Conservation (phyloP, 192 early-diverging fungal genomes). For the Coemansia sp. region DNA sequence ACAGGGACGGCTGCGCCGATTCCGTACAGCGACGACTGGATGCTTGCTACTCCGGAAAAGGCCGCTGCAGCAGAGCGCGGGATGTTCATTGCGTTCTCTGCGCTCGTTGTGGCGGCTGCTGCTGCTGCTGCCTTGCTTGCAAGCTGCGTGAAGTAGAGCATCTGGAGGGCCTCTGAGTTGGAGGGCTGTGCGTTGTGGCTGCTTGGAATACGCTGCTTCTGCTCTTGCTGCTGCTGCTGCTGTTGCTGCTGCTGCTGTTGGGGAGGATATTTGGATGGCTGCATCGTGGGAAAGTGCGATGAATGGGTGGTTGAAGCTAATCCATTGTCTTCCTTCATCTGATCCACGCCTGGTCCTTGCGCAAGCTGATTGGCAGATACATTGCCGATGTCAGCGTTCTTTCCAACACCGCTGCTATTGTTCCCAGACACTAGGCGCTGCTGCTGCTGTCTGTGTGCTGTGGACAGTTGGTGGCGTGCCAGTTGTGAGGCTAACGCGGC, state of each 20-base stretch:
- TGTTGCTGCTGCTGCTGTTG: slow-evolving; percentile 13
- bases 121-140: slow-evolving; percentile 35
- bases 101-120: neutral
- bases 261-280: neutral
- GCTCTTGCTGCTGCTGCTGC: neutral
- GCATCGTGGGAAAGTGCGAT: slow-evolving; percentile 1
- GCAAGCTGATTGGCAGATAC: neutral
- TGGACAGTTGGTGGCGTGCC: slow-evolving; percentile 36
- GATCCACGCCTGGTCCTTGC: neutral
- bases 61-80: slow-evolving; percentile 20
- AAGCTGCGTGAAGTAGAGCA: slow-evolving; percentile 51
- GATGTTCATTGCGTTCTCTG: slow-evolving; percentile 15
- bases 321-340: neutral
- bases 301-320: neutral
- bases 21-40: slow-evolving; percentile 17
- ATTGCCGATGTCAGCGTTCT: slow-evolving; percentile 1
- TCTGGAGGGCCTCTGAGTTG: slow-evolving; percentile 43
- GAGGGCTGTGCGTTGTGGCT: neutral
- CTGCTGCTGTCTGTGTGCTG: slow-evolving; percentile 6
- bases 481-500: slow-evolving; percentile 35
- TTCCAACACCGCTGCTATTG: neutral
- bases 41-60: slow-evolving; percentile 7
- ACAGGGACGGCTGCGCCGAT: neutral
- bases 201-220: slow-evolving; percentile 6
- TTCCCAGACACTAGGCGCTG: neutral